Evolutionary conservation across 2,329 filamentous ascomycete species (phyloP).

Genomic region (Penicillium aurantiogriseum): DNA sequence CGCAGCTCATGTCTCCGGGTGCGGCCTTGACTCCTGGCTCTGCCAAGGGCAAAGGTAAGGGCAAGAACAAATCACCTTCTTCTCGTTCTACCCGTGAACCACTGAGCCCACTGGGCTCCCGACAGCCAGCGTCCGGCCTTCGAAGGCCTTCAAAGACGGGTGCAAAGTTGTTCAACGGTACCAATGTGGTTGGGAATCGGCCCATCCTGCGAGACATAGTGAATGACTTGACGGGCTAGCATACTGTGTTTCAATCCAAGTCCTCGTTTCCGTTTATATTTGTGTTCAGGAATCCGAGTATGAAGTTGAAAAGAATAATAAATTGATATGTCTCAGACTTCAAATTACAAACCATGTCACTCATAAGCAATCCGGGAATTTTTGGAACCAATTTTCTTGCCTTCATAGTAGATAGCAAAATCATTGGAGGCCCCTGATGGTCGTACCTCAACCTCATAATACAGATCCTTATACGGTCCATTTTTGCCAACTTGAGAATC

Average conservation of each 20-base stretch:
- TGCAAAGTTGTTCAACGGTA: conserved; percentile 51
- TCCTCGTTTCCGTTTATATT: neutral
- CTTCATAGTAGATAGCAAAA: no score
- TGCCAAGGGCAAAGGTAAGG: neutral
- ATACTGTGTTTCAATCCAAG: neutral
- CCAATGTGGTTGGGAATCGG: conserved; percentile 61
- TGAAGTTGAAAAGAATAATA: no score
- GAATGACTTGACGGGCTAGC: conserved; percentile 57
- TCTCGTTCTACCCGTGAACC: conserved; percentile 21
- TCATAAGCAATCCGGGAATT: no score
- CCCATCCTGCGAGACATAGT: conserved; percentile 73
- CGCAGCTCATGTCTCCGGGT: conserved; percentile 23
- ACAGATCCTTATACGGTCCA: no score
- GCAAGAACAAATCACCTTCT: conserved; percentile 18
- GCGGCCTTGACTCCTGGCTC: conserved; percentile 1
- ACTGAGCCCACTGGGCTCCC: conserved; percentile 34
- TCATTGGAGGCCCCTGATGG: no score
- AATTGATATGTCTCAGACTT: no score
- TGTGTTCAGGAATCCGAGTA: no score
- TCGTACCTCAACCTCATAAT: no score
- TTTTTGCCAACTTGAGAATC: no score
- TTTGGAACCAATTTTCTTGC: no score
- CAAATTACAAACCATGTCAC: no score
- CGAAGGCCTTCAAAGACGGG: conserved; percentile 60
- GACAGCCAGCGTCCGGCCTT: conserved; percentile 33